phyloP scores from a whole-genome alignment of 495 filamentous ascomycete species.

The Annulohypoxylon bovei region DNA sequence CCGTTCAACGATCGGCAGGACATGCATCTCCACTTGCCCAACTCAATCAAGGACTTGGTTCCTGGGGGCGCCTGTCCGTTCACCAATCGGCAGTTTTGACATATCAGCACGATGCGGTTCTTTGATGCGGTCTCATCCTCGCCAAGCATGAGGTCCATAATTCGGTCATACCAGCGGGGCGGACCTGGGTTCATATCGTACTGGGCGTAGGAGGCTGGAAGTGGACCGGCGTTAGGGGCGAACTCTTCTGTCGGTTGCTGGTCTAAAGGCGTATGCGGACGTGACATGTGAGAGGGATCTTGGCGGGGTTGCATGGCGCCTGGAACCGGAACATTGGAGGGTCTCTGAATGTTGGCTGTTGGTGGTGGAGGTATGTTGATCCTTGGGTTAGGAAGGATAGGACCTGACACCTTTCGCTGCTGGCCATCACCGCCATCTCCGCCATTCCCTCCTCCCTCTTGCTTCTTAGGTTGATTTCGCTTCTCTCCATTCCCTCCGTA shows the following conservation, averaged over 20 bases:
- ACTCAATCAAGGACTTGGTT: constrained; percentile 75
- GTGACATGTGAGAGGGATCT: constrained; percentile 15
- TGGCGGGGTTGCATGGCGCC: constrained; percentile 38
- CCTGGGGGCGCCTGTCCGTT: constrained; percentile 97
- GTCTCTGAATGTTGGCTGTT: constrained; percentile 82
- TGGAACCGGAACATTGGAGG: constrained; percentile 29
- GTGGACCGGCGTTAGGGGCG: constrained; percentile 69
- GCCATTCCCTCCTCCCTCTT: constrained; percentile 36
- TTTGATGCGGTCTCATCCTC: constrained; percentile 94
- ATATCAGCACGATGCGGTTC: constrained; percentile 91
- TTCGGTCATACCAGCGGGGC: constrained; percentile 90
- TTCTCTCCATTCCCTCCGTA: constrained; percentile 76
- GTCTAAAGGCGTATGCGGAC: constrained; percentile 41
- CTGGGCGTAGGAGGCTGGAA: constrained; percentile 47
- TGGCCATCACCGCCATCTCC: constrained; percentile 15
- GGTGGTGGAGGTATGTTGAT: constrained; percentile 78
- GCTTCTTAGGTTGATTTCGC: constrained; percentile 53
- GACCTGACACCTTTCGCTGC: constrained; percentile 21
- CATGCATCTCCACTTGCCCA: constrained; percentile 90
- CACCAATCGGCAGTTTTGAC: constrained; percentile 81
- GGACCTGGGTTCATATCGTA: constrained; percentile 60
- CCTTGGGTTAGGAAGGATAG: constrained; percentile 48
- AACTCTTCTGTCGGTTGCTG: constrained; percentile 59
- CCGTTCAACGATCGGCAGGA: constrained; percentile 88
- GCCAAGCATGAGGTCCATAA: constrained; percentile 89